phyloP scores from a whole-genome alignment of 192 early-diverging fungal species.

The Coemansia sp. region DNA sequence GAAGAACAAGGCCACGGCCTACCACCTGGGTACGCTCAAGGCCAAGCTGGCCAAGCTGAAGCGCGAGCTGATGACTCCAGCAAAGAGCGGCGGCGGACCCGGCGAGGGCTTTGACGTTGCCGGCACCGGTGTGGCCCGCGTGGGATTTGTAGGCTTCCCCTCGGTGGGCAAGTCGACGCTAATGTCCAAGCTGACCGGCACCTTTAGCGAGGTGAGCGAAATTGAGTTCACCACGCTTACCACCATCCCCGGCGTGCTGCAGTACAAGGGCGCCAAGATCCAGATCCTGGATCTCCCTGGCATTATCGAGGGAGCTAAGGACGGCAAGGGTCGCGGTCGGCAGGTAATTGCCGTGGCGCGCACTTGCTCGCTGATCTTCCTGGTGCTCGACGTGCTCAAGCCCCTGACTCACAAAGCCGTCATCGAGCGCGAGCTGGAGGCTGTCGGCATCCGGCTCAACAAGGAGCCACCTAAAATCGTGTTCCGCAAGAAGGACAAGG shows the following conservation, averaged over 20 bases:
- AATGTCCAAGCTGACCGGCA: conserved; percentile 97
- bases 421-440: conserved; percentile 97
- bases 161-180: conserved; percentile 98
- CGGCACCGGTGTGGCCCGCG: conserved; percentile 98
- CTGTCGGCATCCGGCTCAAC: conserved; percentile 97
- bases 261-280: conserved; percentile 98
- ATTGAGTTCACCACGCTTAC: conserved; percentile 99
- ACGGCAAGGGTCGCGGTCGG: conserved; percentile 97
- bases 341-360: conserved; percentile 97
- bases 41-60: conserved; percentile 98
- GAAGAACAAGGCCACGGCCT: conserved; percentile 96
- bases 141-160: conserved; percentile 96
- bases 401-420: conserved; percentile 92
- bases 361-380: conserved; percentile 96
- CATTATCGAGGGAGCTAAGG: conserved; percentile 98
- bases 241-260: conserved; percentile 94
- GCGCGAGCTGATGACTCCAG: conserved; percentile 91
- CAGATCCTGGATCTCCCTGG: conserved; percentile 99
- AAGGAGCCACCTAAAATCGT: conserved; percentile 94
- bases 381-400: conserved; percentile 97
- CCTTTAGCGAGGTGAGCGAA: conserved; percentile 93
- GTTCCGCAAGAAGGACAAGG: conserved; percentile 98
- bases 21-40: conserved; percentile 91
- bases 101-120: conserved; percentile 98
- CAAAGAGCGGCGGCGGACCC: conserved; percentile 81